A percentile compares a stretch with the other conserved stretches of the same genome.
phyloP scores from a whole-genome alignment of 2,329 filamentous ascomycete genomes.

The Diaporthe destruens region DNA sequence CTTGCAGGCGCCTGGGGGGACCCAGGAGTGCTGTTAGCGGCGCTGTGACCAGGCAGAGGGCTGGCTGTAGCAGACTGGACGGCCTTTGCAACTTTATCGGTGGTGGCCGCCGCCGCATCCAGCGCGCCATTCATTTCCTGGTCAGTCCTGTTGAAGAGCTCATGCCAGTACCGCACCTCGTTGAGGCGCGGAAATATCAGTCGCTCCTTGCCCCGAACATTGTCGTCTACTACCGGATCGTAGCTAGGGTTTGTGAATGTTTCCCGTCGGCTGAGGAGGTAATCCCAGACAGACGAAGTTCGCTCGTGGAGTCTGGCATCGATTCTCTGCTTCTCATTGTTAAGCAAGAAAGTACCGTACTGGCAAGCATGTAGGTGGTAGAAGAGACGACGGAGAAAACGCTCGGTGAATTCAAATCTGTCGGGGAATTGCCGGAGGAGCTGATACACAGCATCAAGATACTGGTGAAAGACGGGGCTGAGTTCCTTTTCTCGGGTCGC shows the following conservation, averaged over 20 bases:
- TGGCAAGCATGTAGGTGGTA: constrained; percentile 97
- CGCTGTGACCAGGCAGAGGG: constrained; percentile 60
- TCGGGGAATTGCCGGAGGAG: constrained; percentile 86
- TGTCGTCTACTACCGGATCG: constrained; percentile 80
- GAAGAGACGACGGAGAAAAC: constrained; percentile 87
- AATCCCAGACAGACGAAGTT: constrained; percentile 94
- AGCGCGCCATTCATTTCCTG: constrained; percentile 89
- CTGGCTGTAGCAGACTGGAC: constrained; percentile 48
- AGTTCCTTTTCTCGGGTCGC: constrained; percentile 89
- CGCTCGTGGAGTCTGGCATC: constrained; percentile 76
- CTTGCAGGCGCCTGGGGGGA: constrained; percentile 50
- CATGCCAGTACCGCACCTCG: constrained; percentile 94
- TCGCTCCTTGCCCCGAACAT: constrained; percentile 81
- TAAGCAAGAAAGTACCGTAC: constrained; percentile 96
- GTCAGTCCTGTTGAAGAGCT: constrained; percentile 86
- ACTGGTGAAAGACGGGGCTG: constrained; percentile 97
- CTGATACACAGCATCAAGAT: constrained; percentile 94
- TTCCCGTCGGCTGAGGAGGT: constrained; percentile 83
- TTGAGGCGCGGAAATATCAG: constrained; percentile 83
- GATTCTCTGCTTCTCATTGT: constrained; percentile 89
- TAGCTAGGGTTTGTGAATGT: constrained; percentile 90
- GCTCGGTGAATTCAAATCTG: constrained; percentile 96
- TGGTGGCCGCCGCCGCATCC: constrained; percentile 66
- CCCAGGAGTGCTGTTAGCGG: constrained; percentile 43
- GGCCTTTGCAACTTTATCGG: constrained; percentile 51